Base-by-base conservation (phyloP, 2,329 filamentous ascomycete species). In the Pleoardoris graminearum region DNA sequence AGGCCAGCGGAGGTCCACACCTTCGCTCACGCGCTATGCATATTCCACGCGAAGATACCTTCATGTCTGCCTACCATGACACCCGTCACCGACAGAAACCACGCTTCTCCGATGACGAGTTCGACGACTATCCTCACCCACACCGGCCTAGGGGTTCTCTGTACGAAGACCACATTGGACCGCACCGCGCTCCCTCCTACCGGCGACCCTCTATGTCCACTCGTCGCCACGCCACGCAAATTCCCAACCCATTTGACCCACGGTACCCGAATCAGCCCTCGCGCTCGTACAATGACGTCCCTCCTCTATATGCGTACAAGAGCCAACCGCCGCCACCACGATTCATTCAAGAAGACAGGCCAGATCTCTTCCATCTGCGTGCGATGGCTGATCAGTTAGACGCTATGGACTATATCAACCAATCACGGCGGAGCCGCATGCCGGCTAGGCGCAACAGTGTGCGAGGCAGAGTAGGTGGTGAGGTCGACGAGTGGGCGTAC, bases 41-140 rank as follows among this genome's bases (percentile, higher is more conserved):
- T 7, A 11, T 37, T 4, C 43, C 43, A 27, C 43, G 16, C 23
- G 7, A 45, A 22, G 35, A 50, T 12, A 16, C 17, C n/a, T 41
- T 39, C 17, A 19, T 30, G 21, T 17, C 39, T 35, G 39, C 38
- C 33, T n/a, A 50, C 12, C 29, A 23, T n/a, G 32, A 48, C n/a
- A 4, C 30, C 19, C 49, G 35, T 29, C 33, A 35, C 21, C 39
- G 33, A 27, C 25, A 29, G 23, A 54, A 29, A n/a, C n/a, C 6
- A 16, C 41, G 16, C 19, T 44, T n/a, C 29, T 12, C 17, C 17
- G 25, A 19, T 19, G 41, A 54, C 37, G 52, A 54, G 36, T 54
- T 27, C 17, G 41, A 54, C 37, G 52, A 54, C 42, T 54, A 54
- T 30, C 52, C 52, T n/a, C 46, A n/a, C n/a, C 12, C 43, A 11